Conservation (phyloP, 768 basidiomycete species). For the Agaricus blazei region DNA sequence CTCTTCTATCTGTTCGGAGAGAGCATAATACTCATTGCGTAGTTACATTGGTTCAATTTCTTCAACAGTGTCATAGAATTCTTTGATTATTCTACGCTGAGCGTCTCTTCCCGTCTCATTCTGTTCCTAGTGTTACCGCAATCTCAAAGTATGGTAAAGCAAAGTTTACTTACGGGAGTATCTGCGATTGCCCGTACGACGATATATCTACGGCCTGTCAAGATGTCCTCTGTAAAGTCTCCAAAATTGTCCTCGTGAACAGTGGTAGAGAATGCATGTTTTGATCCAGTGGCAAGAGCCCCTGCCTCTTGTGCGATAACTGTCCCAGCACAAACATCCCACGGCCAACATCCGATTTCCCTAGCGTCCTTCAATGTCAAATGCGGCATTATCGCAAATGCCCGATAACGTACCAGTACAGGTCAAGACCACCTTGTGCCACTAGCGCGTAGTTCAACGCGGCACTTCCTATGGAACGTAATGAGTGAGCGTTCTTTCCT, state of each 20-base stretch:
- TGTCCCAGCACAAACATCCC: constrained; percentile 91
- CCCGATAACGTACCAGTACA: constrained; percentile 65
- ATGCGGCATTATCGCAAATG: not conserved
- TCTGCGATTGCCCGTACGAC: constrained; percentile 69
- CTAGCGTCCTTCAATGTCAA: constrained; percentile 24
- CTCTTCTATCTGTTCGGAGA: too few species aligned
- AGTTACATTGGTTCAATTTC: constrained; percentile 56
- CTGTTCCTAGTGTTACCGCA: constrained; percentile 18
- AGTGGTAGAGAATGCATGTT: constrained; percentile 37
- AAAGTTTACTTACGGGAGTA: constrained; percentile 36
- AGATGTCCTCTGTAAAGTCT: constrained; percentile 61
- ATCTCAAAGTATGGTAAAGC: not conserved
- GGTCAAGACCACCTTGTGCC: constrained; percentile 82
- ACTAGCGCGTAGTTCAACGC: constrained; percentile 81
- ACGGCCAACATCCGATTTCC: constrained; percentile 81
- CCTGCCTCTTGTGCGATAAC: constrained; percentile 92
- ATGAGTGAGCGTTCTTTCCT: constrained; percentile 81
- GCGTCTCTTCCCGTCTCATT: constrained; percentile 62
- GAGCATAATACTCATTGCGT: not conserved
- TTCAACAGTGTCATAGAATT: constrained; percentile 81
- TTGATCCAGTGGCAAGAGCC: constrained; percentile 69
- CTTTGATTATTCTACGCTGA: constrained; percentile 75
- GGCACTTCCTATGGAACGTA: constrained; percentile 80
- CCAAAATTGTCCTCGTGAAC: constrained; percentile 39
- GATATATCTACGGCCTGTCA: constrained; percentile 77